These are phyloP conservation scores for Pseudogymnoascus sp. DNA, from an alignment of 2,329 filamentous ascomycete species.

Conservation along the genomic window DNA sequence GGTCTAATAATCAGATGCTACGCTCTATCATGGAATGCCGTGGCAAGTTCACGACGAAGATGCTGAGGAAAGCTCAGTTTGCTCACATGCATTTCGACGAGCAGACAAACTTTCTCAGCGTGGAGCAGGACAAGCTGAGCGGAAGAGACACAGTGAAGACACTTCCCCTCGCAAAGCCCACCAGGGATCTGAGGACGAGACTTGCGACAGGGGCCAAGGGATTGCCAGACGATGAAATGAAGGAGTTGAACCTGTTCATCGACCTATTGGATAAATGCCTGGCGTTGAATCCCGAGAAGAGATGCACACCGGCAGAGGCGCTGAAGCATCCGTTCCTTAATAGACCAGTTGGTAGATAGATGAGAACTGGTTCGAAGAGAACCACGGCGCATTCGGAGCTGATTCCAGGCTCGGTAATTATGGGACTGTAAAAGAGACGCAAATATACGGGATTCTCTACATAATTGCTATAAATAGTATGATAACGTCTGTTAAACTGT, in stretches of 20 bases:
- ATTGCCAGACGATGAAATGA: constrained; percentile 63
- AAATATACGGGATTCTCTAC: not conserved
- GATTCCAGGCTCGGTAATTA: not conserved
- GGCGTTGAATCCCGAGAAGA: constrained; percentile 83
- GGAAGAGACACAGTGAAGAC: constrained; percentile 66
- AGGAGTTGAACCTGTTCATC: constrained; percentile 73
- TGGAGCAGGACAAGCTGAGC: constrained; percentile 80
- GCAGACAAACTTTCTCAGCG: constrained; percentile 70
- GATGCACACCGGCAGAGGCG: constrained; percentile 78
- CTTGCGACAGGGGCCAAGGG: constrained; percentile 65
- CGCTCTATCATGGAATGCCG: constrained; percentile 92
- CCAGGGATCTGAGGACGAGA: constrained; percentile 72
- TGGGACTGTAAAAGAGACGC: not conserved
- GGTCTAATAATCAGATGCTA: constrained; percentile 98
- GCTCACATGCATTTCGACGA: constrained; percentile 76
- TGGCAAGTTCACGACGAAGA: constrained; percentile 81
- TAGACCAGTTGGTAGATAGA: constrained; percentile 14
- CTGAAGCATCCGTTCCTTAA: constrained; percentile 79
- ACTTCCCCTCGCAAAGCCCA: constrained; percentile 63
- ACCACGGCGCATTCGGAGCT: not conserved
- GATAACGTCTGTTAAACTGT: not conserved
- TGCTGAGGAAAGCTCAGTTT: constrained; percentile 74
- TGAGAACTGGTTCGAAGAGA: not conserved
- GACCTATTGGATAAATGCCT: constrained; percentile 85
- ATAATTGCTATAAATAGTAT: not conserved